Conservation (phyloP, 2,329 filamentous ascomycete genomes). For the Xylaria sp. region DNA sequence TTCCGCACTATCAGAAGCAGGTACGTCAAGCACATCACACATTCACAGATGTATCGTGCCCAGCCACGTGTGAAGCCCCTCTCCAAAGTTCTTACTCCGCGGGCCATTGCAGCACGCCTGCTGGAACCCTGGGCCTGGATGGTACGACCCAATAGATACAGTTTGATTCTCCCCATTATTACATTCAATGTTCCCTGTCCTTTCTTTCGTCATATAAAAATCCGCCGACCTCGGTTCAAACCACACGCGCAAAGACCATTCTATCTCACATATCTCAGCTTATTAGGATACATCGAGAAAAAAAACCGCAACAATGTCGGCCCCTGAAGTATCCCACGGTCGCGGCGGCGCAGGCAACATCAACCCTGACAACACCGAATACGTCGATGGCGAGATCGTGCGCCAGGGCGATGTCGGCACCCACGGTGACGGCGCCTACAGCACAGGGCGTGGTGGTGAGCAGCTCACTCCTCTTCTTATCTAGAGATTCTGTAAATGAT, state of each 20-base stretch:
- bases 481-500: not conserved
- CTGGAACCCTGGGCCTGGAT: slow-evolving; percentile 19
- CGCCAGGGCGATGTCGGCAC: slow-evolving; percentile 65
- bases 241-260: not conserved
- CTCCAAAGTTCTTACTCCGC: slow-evolving; percentile 8
- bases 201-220: not conserved
- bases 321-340: slow-evolving; percentile 67
- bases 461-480: slow-evolving; percentile 3
- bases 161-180: not conserved
- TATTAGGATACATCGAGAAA: not conserved
- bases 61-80: slow-evolving; percentile 14
- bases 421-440: slow-evolving; percentile 69
- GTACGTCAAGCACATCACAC: slow-evolving; percentile 12
- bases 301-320: slow-evolving; percentile 46
- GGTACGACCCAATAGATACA: slow-evolving; percentile 19
- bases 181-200: not conserved
- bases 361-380: slow-evolving; percentile 66
- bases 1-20: slow-evolving; percentile 10
- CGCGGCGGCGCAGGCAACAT: slow-evolving; percentile 73
- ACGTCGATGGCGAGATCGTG: slow-evolving; percentile 72
- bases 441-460: slow-evolving; percentile 69
- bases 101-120: slow-evolving; percentile 6
- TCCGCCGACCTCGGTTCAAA: not conserved
- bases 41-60: not conserved
- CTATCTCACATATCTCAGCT: slow-evolving; percentile 8